phyloP scores from a whole-genome alignment of 441 rosid genomes.

The Adansonia rubrostipa region DNA sequence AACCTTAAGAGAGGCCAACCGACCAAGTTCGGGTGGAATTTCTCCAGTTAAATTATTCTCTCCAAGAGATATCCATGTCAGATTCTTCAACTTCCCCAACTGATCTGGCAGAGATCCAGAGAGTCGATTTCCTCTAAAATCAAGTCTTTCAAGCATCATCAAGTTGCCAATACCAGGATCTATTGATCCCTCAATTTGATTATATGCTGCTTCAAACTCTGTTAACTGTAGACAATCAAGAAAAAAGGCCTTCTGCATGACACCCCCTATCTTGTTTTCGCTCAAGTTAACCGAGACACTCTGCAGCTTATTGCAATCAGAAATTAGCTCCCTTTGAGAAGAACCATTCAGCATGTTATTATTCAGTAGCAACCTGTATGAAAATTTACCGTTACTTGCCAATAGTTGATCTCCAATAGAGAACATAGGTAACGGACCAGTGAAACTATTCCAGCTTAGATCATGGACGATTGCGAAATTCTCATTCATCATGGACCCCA shows the following conservation, averaged over 20 bases:
- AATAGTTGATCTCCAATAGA: constrained; percentile 44
- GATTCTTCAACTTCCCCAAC: constrained; percentile 45
- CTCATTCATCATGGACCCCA: constrained; percentile 23
- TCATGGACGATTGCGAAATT: constrained; percentile 49
- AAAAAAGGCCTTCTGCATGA: constrained; percentile 34
- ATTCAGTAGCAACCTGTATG: constrained; percentile 56
- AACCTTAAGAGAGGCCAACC: constrained; percentile 43
- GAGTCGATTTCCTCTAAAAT: constrained; percentile 46
- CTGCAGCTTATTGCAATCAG: constrained; percentile 43
- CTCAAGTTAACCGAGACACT: constrained; percentile 60
- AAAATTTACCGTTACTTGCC: constrained; percentile 29
- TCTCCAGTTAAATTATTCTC: constrained; percentile 54
- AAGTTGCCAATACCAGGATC: constrained; percentile 45
- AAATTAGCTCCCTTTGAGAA: constrained; percentile 42
- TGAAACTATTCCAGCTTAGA: constrained; percentile 61
- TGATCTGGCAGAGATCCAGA: constrained; percentile 54
- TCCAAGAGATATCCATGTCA: constrained; percentile 52
- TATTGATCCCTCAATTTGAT: constrained; percentile 56
- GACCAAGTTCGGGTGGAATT: constrained; percentile 56
- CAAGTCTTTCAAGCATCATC: constrained; percentile 49
- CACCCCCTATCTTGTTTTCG: constrained; percentile 51
- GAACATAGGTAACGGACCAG: constrained; percentile 55
- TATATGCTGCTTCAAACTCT: constrained; percentile 59
- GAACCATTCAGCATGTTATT: constrained; percentile 56
- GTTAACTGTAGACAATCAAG: constrained; percentile 41